Evolutionary conservation across 140 eudicot species (phyloP), one percentile per base, ranked within the genome.

Genomic region (Anethum foeniculum): DNA sequence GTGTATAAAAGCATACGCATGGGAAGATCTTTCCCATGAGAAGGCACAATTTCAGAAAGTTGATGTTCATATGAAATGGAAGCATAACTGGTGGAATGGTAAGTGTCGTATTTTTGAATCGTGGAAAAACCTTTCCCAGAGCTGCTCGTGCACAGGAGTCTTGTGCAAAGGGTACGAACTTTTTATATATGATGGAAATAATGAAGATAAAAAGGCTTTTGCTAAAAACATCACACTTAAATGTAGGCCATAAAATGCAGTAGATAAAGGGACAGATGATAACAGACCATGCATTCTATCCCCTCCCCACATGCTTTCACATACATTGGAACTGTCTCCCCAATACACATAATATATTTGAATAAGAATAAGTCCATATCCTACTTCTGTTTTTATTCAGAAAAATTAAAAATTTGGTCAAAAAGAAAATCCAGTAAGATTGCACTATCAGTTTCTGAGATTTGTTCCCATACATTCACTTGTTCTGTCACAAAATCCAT

Each of bases 191-290:
- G n/a, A 52, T 0, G 60, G n/a, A 52, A 21, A 8, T n/a, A 60
- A 60, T 8, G 34, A 81, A 58, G 75, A 43, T 12, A 9, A 32
- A 75, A 30, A 27, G 19, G 21, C 47, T 16, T 9, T 39, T 16
- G 3, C 36, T 21, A 41, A 41, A 32, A 39, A 27, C 60, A 81
- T 65, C 21, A 28, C 47, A 16, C 16, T 77, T 25, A 28, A 49
- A 58, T 71, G 80, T 78, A 81, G 87, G 82, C 36, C 80, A 82
- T 81, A 21, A 69, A 47, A 41, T 82, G 80, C 74, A 71, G 80
- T 44, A 71, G 39, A 47, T 48, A 60, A 32, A 46, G 83, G 34
- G 80, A 75, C 86, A 79, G 47, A 56, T 21, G 62, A 78, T 32
- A 79, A 74, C 77, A 79, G n/a, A 48, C 71, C 78, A 77, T 82